Evolutionary conservation across 2,329 filamentous ascomycete genomes (phyloP).

Genomic region (Waltergamsia citrina): DNA sequence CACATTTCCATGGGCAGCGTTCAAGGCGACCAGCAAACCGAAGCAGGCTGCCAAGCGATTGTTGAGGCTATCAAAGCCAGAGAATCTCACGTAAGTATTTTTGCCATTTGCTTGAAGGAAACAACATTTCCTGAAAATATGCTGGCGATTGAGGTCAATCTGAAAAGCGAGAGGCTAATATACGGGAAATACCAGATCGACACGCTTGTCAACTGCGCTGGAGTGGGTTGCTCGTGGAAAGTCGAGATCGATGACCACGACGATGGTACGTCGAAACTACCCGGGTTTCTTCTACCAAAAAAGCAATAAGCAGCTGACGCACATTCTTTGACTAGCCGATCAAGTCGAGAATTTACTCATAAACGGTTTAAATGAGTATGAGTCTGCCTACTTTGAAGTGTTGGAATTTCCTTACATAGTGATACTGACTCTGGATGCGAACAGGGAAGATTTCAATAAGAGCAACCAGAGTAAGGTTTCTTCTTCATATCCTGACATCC

Average conservation of each 20-base stretch:
- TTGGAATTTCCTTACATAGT: too few relatives aligned
- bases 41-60: conserved; percentile 13
- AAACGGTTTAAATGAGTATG: conserved; percentile 10
- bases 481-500: too few relatives aligned
- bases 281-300: too few relatives aligned
- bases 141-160: too few relatives aligned
- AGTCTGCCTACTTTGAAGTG: background rate
- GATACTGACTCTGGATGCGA: too few relatives aligned
- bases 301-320: too few relatives aligned
- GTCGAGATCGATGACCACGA: conserved; percentile 9
- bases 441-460: conserved; percentile 4
- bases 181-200: conserved; percentile 9
- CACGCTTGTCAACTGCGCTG: conserved; percentile 16
- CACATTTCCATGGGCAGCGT: too few relatives aligned
- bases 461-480: conserved; percentile 6
- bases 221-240: conserved; percentile 12
- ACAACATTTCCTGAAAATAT: background rate
- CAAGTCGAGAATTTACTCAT: conserved; percentile 10
- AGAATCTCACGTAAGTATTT: conserved; percentile 11
- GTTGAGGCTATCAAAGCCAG: conserved; percentile 11
- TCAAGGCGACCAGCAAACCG: conserved; percentile 14
- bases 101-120: background rate
- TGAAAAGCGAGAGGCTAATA: too few relatives aligned
- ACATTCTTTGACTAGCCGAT: too few relatives aligned
- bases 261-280: conserved; percentile 5